Evolutionary conservation across 2,329 filamentous ascomycete genomes (phyloP).

Genomic region (Colletotrichum salicis): DNA sequence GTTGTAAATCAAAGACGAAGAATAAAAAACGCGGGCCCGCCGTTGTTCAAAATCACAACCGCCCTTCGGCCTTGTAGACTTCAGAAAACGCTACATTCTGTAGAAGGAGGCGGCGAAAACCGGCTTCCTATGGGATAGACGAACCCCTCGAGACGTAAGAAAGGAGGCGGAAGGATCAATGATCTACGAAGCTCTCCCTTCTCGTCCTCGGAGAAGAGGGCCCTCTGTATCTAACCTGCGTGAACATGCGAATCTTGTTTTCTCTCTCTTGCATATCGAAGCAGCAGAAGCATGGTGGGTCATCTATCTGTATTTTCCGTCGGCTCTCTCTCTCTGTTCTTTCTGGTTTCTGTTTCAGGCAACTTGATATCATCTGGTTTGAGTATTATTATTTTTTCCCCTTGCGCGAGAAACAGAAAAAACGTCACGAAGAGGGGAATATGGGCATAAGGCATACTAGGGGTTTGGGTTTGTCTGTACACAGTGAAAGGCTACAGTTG

Average conservation of each 20-base stretch:
- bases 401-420: background rate
- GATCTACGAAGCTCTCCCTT: background rate
- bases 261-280: constrained; percentile 8
- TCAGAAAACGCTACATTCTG: background rate
- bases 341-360: constrained; percentile 7
- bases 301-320: constrained; percentile 4
- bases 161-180: background rate
- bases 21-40: background rate
- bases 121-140: background rate
- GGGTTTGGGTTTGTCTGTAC: background rate
- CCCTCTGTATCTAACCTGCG: constrained; percentile 9
- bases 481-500: background rate
- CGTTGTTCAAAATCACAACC: background rate
- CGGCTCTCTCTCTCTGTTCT: background rate
- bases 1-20: constrained; percentile 59
- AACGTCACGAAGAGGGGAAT: background rate
- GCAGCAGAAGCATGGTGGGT: constrained; percentile 8
- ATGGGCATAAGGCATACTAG: background rate
- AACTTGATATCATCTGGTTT: constrained; percentile 29
- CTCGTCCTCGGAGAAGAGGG: background rate
- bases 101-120: background rate
- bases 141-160: background rate
- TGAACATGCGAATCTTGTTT: constrained; percentile 19
- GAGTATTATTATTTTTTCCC: background rate
- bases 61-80: background rate